phyloP scores from a whole-genome alignment of 1,139 yeast genomes.

The Sugiyamaella paludigena region DNA sequence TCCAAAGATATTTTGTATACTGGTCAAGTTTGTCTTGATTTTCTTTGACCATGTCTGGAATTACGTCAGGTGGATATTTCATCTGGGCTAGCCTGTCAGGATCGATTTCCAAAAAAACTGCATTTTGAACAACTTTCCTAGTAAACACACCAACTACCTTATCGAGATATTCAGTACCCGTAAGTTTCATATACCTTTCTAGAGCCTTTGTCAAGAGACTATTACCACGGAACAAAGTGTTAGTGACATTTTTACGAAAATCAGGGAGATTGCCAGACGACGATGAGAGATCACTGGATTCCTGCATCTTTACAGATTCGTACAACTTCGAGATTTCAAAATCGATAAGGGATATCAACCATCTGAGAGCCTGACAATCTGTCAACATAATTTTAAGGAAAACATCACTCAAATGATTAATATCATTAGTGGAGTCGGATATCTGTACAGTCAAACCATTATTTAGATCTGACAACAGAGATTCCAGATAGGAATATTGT shows the following conservation, averaged over 20 bases:
- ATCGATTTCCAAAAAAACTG: constrained; percentile 70
- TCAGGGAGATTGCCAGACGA: constrained; percentile 4
- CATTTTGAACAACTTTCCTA: constrained; percentile 50
- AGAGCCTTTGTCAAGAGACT: constrained; percentile 76
- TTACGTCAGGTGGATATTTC: constrained; percentile 35
- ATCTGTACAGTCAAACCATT: constrained; percentile 26
- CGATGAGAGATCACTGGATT: not conserved
- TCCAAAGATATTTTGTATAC: constrained; percentile 70
- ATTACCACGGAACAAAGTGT: constrained; percentile 81
- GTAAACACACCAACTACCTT: constrained; percentile 70
- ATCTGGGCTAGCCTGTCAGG: constrained; percentile 48
- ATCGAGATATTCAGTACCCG: constrained; percentile 77
- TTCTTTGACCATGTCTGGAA: constrained; percentile 42
- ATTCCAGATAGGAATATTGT: constrained; percentile 58
- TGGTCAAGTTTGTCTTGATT: constrained; percentile 54
- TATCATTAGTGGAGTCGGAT: constrained; percentile 48
- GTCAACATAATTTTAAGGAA: constrained; percentile 31
- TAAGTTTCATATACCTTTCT: constrained; percentile 70
- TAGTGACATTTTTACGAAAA: constrained; percentile 40
- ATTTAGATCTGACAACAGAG: constrained; percentile 21
- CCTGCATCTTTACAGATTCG: constrained; percentile 4
- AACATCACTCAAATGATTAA: constrained; percentile 40
- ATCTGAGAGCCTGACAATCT: constrained; percentile 53
- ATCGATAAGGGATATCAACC: constrained; percentile 68
- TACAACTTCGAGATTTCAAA: constrained; percentile 44